Evolutionary conservation across 2,329 filamentous ascomycete species (phyloP).

Genomic region (Scedosporium boydii): DNA sequence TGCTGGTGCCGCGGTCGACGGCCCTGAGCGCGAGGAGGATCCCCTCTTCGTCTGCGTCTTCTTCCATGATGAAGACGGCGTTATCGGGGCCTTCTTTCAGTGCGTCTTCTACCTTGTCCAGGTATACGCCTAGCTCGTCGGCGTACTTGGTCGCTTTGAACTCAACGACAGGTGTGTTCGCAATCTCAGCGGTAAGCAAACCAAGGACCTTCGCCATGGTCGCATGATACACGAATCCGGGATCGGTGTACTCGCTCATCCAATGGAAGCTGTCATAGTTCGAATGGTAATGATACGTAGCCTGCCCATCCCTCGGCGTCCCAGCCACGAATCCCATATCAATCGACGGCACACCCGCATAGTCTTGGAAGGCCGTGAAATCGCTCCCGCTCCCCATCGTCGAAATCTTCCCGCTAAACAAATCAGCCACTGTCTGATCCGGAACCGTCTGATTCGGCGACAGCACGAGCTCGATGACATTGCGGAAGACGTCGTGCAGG

Average conservation of each 20-base stretch:
- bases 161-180: constrained; percentile 51
- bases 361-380: constrained; percentile 67
- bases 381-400: constrained; percentile 67
- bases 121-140: constrained; percentile 40
- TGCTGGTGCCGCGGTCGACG: constrained; percentile 8
- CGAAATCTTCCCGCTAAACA: constrained; percentile 51
- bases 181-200: constrained; percentile 50
- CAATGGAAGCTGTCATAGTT: constrained; percentile 89
- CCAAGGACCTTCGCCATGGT: constrained; percentile 58
- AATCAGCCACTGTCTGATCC: constrained; percentile 60
- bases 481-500: constrained; percentile 62
- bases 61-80: constrained; percentile 1
- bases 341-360: constrained; percentile 55
- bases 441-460: constrained; percentile 69
- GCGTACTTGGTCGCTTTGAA: constrained; percentile 59
- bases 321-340: constrained; percentile 48
- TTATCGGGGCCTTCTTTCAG: constrained; percentile 22
- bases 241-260: constrained; percentile 76
- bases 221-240: constrained; percentile 54
- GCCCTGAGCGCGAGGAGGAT: constrained; percentile 19
- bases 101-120: constrained; percentile 40
- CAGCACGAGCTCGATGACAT: constrained; percentile 52
- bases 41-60: constrained; percentile 16
- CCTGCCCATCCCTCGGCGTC: constrained; percentile 23
- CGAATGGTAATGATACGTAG: constrained; percentile 75